Evolutionary conservation across 441 rosid genomes (phyloP).

Genomic region (Erodium trifolium): DNA sequence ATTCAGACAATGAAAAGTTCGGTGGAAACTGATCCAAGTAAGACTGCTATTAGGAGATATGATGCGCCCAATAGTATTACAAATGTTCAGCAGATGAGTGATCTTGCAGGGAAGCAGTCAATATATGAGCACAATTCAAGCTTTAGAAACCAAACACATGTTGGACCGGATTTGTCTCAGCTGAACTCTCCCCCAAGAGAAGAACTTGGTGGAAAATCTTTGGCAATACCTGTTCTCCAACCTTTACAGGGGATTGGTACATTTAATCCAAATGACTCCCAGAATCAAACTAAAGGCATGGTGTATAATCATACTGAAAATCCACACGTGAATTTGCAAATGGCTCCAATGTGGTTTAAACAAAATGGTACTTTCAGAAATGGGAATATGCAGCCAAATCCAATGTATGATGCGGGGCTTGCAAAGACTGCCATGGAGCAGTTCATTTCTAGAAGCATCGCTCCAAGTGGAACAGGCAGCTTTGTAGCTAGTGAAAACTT

Average conservation of each 20-base stretch:
- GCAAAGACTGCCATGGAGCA: slow-evolving; percentile 31
- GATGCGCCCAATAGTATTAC: slow-evolving; percentile 32
- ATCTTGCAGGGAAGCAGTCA: slow-evolving; percentile 12
- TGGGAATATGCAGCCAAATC: slow-evolving; percentile 40
- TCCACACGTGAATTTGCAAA: slow-evolving; percentile 54
- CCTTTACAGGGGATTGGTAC: slow-evolving; percentile 29
- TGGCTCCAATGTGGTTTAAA: slow-evolving; percentile 75
- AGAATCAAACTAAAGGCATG: slow-evolving; percentile 24
- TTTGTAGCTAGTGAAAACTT: slow-evolving; percentile 30
- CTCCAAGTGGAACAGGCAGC: slow-evolving; percentile 25
- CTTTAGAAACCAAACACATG: no score
- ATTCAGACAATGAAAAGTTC: slow-evolving; percentile 40
- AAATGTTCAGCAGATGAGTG: slow-evolving; percentile 23
- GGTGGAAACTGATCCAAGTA: slow-evolving; percentile 34
- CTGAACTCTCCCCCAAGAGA: slow-evolving; percentile 25
- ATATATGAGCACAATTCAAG: slow-evolving; percentile 4
- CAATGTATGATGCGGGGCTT: slow-evolving; percentile 29
- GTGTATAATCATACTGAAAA: slow-evolving; percentile 26
- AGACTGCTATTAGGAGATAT: slow-evolving; percentile 42
- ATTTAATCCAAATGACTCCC: slow-evolving; percentile 32
- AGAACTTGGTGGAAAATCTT: slow-evolving; percentile 22
- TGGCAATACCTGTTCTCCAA: slow-evolving; percentile 24
- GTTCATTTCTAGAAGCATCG: slow-evolving; percentile 24
- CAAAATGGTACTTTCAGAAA: slow-evolving; percentile 56
- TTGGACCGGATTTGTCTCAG: slow-evolving; percentile 24